A percentile compares a stretch with the other conserved stretches of the same genome.
Conservation (phyloP, 108 stramenopile genomes). For the Cyclotella choctawhatcheeana region DNA sequence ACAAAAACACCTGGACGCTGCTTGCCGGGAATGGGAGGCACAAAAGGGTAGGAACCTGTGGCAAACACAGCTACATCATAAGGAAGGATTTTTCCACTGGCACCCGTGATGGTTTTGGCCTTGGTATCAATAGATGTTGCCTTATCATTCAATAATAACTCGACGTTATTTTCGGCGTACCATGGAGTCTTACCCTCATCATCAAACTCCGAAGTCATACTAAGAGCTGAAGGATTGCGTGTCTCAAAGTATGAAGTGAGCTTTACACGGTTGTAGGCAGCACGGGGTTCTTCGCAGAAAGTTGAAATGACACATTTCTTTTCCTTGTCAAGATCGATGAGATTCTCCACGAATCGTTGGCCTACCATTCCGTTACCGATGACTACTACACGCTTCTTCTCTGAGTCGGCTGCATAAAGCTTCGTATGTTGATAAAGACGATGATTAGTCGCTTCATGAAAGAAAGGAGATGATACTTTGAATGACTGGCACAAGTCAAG, state of each 20-base stretch:
- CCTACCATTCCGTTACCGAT: conserved; percentile 95
- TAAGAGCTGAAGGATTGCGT: conserved; percentile 76
- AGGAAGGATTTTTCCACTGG: conserved; percentile 70
- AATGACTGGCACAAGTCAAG: not conserved
- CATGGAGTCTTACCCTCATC: conserved; percentile 75
- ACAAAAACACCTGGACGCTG: conserved; percentile 93
- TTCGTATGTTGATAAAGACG: not conserved
- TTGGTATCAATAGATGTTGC: conserved; percentile 83
- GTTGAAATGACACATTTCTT: conserved; percentile 73
- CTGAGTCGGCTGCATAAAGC: not conserved
- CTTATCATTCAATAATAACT: conserved; percentile 84
- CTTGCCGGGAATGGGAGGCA: conserved; percentile 93
- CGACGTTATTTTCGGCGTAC: conserved; percentile 88
- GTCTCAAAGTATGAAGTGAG: conserved; percentile 95
- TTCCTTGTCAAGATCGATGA: conserved; percentile 70
- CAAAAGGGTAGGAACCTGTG: conserved; percentile 94
- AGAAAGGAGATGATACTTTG: not conserved
- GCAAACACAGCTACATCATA: conserved; percentile 93
- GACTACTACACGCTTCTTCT: conserved; percentile 87
- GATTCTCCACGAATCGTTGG: conserved; percentile 93
- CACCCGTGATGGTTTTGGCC: conserved; percentile 80
- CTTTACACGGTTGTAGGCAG: conserved; percentile 94
- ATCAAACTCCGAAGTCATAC: conserved; percentile 88
- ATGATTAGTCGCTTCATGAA: not conserved
- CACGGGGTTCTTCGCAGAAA: conserved; percentile 93